Evolutionary conservation across 352 stramenopile species (phyloP), one percentile per base, ranked within the genome.

Genomic region (Aphanomyces invadans): DNA sequence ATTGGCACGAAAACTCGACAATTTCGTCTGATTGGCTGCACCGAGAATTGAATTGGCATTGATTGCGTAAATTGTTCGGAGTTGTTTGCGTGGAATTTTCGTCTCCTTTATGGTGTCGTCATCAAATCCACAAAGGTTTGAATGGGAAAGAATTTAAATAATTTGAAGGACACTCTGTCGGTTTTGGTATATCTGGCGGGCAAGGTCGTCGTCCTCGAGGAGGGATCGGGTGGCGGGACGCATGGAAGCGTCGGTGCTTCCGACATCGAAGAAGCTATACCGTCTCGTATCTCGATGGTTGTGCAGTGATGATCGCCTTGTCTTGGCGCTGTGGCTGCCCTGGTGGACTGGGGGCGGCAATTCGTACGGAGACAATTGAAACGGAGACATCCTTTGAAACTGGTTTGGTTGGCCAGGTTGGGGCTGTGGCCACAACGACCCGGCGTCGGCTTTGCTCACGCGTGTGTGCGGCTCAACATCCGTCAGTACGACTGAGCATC

Each of bases 91-190:
- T n/a, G n/a, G n/a, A n/a, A n/a, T n/a, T n/a, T n/a, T n/a, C n/a
- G n/a, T n/a, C n/a, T n/a, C n/a, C n/a, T n/a, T n/a, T n/a, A n/a
- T n/a, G n/a, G n/a, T n/a, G n/a, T n/a, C 36, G 36, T 42, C 36
- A 7, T 7, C 7, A 7, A 42, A 15, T 7, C 36, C 36, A 42
- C 7, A 7, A 7, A 42, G 15, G 36, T 42, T 42, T 42, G 36
- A n/a, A n/a, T n/a, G 36, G 7, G 7, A 42, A 42, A 25, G 9
- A 52, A 25, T 25, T 57, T 57, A 57, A 57, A 57, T 57, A 57
- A 57, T 57, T 33, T 57, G 49, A n/a, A 57, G 29, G 11, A 57
- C 49, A 57, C 49, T 57, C 36, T 57, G 49, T 32, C 49, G 49
- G 49, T 57, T 57, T 57, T 57, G 49, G 4, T 32, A 57, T 33